A percentile compares a stretch with the other conserved stretches of the same genome.
Conservation (phyloP, 169 alveolate species). For the Sarcocystis neurona region DNA sequence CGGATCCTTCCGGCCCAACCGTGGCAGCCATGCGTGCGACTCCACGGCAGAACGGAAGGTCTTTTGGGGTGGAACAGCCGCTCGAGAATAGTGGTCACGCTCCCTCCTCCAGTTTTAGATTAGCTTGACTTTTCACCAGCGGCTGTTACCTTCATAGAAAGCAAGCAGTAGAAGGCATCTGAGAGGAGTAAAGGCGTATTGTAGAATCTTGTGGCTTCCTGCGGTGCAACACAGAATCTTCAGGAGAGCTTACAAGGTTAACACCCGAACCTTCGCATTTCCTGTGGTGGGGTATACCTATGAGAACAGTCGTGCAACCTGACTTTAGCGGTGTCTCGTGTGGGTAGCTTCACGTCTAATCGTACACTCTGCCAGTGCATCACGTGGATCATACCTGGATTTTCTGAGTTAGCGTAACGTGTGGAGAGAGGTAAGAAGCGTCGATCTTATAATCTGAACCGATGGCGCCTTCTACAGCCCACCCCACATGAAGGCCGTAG, state of each 20-base stretch:
- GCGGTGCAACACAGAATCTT: constrained; percentile 36
- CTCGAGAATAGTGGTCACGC: too few species aligned
- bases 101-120: too few species aligned
- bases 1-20: too few species aligned
- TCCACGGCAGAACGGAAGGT: too few species aligned
- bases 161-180: constrained; percentile 61
- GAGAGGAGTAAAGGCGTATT: constrained; percentile 80
- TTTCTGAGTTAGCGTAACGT: constrained; percentile 70
- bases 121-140: background rate
- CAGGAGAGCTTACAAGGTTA: too few species aligned
- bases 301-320: background rate
- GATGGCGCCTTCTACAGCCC: constrained; percentile 95
- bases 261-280: too few species aligned
- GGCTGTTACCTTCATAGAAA: background rate
- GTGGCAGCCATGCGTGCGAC: too few species aligned
- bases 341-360: constrained; percentile 68
- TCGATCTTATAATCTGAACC: constrained; percentile 94
- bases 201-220: constrained; percentile 86
- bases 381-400: constrained; percentile 89
- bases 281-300: too few species aligned
- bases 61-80: too few species aligned
- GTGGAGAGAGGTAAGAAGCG: constrained; percentile 92
- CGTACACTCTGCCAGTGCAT: constrained; percentile 79
- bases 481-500: constrained; percentile 93
- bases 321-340: constrained; percentile 17